Conservation (phyloP, 2,329 filamentous ascomycete genomes). For the Tolypocladium inflatum region DNA sequence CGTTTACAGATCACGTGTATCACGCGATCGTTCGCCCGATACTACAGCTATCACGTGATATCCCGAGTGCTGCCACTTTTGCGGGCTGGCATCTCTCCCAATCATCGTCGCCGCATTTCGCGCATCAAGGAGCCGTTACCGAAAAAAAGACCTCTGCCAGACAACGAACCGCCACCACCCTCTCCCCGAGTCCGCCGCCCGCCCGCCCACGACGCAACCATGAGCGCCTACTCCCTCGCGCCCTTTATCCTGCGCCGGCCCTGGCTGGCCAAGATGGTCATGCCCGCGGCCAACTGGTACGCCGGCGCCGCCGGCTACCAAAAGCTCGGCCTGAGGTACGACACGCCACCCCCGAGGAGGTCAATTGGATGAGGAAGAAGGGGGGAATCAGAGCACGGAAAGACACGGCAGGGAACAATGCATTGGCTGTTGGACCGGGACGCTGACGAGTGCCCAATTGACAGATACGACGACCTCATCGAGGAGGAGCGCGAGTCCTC, state of each 20-base stretch:
- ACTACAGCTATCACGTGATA: constrained; percentile 19
- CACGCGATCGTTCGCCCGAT: not conserved
- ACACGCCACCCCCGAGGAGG: constrained; percentile 5
- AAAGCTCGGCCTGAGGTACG: constrained; percentile 81
- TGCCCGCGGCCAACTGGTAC: constrained; percentile 84
- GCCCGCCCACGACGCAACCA: constrained; percentile 22
- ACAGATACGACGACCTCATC: constrained; percentile 87
- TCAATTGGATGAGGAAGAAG: not conserved
- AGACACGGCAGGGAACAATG: not conserved
- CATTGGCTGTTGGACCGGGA: not conserved
- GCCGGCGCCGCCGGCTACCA: constrained; percentile 82
- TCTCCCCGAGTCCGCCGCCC: not conserved
- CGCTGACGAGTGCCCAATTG: constrained; percentile 13
- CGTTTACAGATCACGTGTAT: not conserved
- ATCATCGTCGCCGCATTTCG: constrained; percentile 24
- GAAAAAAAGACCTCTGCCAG: constrained; percentile 7
- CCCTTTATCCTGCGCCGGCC: constrained; percentile 75
- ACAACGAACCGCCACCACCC: not conserved
- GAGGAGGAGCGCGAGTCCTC: constrained; percentile 85
- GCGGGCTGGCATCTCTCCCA: constrained; percentile 12
- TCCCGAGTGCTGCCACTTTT: constrained; percentile 20
- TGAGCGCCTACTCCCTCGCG: constrained; percentile 63
- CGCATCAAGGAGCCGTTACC: constrained; percentile 16
- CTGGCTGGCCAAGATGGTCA: constrained; percentile 69
- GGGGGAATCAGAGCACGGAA: not conserved